Evolutionary conservation across 139 green algal species (phyloP), one percentile per base, ranked within the genome.

Genomic region (Chlorella vulgaris): DNA sequence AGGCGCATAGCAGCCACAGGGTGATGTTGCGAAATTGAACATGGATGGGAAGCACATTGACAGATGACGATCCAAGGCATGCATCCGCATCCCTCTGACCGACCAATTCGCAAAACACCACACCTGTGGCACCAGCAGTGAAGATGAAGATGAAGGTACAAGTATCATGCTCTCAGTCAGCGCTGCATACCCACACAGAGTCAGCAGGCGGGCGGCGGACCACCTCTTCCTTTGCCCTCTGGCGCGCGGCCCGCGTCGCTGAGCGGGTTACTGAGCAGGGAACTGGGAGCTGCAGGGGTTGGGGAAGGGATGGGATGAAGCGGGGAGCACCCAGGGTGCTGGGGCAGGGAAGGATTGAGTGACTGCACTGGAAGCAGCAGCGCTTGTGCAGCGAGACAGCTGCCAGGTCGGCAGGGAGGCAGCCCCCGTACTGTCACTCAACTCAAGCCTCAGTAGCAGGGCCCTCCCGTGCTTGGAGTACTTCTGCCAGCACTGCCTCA

Each of bases 141-240:
- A n/a, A n/a, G n/a, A n/a, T n/a, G n/a, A n/a, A n/a, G n/a, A n/a
- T n/a, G n/a, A 91, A 84, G n/a, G 91, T 76, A 69, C 87, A 91
- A 3, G 71, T 81, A 73, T 92, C 91, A 31, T 90, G 63, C 28
- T 55, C 68, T 2, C 65, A 38, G 31, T 74, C 62, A 1, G 84
- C 88, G 13, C 79, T 81, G 74, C 87, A 92, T 77, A 85, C 80
- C 8, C 62, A 40, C n/a, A n/a, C 73, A 92, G 83, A 2, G 86
- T 91, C 7, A 61, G 50, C 26, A 33, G 55, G 10, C 88, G 83
- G 1, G 82, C 77, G 65, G 74, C 70, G 38, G 62, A 28, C 69
- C 43, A 7, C 43, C 69, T 21, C 58, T 50, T 21, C 29, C 51
- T 7, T 42, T 62, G 18, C 39, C 74, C 22, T 61, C 39, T 3